Percentiles rank a stretch among this genome's conserved stretches.
Evolutionary conservation across 257 asterid species (phyloP).

Genomic region (Solanum etuberosum): DNA sequence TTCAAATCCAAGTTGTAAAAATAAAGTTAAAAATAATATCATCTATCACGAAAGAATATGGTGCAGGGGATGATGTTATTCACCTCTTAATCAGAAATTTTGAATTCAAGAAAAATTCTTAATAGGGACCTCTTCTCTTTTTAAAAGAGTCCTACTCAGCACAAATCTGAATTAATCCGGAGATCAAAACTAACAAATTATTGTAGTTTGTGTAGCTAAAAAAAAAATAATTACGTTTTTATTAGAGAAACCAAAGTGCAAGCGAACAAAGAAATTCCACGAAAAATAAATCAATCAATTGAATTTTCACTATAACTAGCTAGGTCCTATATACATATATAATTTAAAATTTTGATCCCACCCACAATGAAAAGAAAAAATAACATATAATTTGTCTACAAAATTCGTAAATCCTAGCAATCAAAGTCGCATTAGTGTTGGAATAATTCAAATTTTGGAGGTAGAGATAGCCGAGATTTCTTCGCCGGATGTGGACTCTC

Average conservation of each 20-base stretch:
- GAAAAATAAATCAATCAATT: not conserved
- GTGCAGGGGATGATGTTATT: fast-evolving
- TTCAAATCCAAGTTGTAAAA: not conserved
- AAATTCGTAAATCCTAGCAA: not conserved
- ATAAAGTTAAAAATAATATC: not conserved
- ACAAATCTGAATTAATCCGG: fast-evolving
- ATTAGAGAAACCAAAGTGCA: not conserved
- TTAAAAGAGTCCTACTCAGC: too few species aligned
- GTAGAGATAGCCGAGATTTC: constrained; percentile 23
- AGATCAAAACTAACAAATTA: not conserved
- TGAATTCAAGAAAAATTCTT: too few species aligned
- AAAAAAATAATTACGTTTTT: too few species aligned
- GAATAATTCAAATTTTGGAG: constrained; percentile 15
- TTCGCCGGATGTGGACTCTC: constrained; percentile 66
- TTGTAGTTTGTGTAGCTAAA: not conserved
- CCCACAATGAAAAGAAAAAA: not conserved
- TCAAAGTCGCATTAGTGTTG: not conserved
- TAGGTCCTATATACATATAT: not conserved
- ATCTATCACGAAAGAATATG: not conserved
- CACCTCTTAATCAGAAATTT: too few species aligned
- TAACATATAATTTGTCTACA: not conserved
- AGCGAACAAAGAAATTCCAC: not conserved
- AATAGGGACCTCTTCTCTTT: too few species aligned
- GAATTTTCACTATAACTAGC: not conserved
- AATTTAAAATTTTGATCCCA: not conserved